These are phyloP conservation scores for Pseudotulostoma volvatum DNA, from an alignment of 495 filamentous ascomycete genomes.

Conservation along the genomic window DNA sequence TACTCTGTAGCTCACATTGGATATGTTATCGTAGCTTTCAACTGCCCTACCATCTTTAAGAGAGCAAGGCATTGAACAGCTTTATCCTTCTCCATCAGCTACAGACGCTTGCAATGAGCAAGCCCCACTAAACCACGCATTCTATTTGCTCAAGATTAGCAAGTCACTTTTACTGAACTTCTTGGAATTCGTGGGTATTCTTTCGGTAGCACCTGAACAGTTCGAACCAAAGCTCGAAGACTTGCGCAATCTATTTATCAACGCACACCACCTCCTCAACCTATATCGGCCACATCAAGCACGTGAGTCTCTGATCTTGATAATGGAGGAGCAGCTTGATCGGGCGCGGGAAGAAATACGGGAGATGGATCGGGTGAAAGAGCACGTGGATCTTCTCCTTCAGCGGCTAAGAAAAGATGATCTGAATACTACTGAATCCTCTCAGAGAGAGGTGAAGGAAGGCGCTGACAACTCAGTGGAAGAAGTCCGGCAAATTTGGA, in stretches of 20 bases:
- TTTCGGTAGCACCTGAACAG: conserved; percentile 44
- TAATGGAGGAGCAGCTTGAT: conserved; percentile 84
- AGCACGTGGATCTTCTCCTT: conserved; percentile 53
- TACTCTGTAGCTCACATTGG: not conserved
- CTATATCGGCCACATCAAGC: conserved; percentile 94
- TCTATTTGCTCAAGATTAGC: conserved; percentile 61
- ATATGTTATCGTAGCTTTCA: conserved; percentile 22
- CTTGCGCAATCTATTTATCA: conserved; percentile 63
- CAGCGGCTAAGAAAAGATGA: conserved; percentile 40
- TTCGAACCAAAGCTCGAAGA: conserved; percentile 52
- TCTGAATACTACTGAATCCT: conserved; percentile 6
- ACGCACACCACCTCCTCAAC: conserved; percentile 82
- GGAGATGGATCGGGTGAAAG: conserved; percentile 52
- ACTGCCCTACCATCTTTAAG: conserved; percentile 50
- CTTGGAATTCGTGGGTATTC: conserved; percentile 57
- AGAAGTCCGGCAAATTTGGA: conserved; percentile 22
- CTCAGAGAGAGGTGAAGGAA: conserved; percentile 3
- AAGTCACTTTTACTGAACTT: conserved; percentile 76
- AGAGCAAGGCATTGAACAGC: conserved; percentile 50
- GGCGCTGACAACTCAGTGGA: conserved; percentile 8
- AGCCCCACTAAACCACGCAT: conserved; percentile 43
- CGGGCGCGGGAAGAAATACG: conserved; percentile 60
- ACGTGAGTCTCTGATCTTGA: conserved; percentile 68
- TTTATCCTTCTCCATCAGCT: conserved; percentile 40
- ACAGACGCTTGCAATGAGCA: conserved; percentile 21